Evolutionary conservation across 768 basidiomycete species (phyloP), one percentile per base, ranked within the genome.

Genomic region (Naganishia friedmannii): DNA sequence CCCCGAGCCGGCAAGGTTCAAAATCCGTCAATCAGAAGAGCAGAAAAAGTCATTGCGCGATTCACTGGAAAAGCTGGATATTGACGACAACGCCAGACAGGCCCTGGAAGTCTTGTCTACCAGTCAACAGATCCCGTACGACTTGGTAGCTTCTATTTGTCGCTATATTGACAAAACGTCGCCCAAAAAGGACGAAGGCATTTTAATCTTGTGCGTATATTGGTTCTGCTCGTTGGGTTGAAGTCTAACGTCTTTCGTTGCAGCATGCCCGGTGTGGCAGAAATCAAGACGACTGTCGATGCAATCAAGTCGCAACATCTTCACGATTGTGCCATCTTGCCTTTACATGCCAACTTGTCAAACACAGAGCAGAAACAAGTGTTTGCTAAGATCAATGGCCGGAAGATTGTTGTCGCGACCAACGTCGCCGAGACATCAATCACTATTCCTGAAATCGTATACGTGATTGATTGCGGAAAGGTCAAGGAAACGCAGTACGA

Each of bases 361-460:
- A 89, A 84, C 46, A 87, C 89, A 15, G 93, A 96, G 76, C 94
- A 97, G 78, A 86, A 87, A 17, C 82, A 83, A 9, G 89, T 93
- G 0, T 97, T 96, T 76, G 81, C 84, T 10, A 86, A 87, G 0
- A 82, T 85, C 1, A 83, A 83, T 45, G 77, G 80, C 0, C 89
- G 93, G 85, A 95, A 95, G 79, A 86, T 95, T 32, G 88, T 96
- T 53, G 91, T 88, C 0, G 86, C 92, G 0, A 96, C 94, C 3
- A 96, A 96, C 76, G 90, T 97, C 34, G 67, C 74, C 26, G 67
- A 93, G 87, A 93, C 92, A 0, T 92, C 90, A 2, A 90, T 94
- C 66, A 93, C 92, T 0, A 92, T 96, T 68, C 90, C 93, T 75
- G 92, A 94, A 75, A 85, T 94, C 28, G 84, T 89, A 45, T 91